Base-by-base conservation (phyloP, 2,329 filamentous ascomycete species). In the Mycosphaerella arachidis region DNA sequence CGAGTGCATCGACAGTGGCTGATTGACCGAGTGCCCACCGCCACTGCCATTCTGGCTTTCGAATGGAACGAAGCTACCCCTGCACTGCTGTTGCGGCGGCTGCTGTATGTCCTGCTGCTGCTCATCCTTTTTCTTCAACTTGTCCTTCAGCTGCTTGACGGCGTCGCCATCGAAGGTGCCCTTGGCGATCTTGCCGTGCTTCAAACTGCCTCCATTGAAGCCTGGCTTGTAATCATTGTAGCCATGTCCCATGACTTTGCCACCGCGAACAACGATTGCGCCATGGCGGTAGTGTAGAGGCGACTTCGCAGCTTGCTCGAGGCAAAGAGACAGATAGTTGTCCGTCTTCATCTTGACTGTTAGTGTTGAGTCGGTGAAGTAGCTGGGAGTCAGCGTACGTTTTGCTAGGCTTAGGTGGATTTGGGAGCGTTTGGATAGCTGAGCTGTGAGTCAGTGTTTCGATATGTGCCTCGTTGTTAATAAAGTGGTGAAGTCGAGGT, bases 181-280 rank as follows among this genome's bases (percentile, higher is more conserved):
- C 35, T 72, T 71, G 45, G 70, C 72, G 53, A 79, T 69, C 24
- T 69, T 68, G 18, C 80, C 79, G 29, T 76, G 77, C 75, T 82
- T 82, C 59, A 82, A 70, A 13, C 77, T 74, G 37, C 79, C 79
- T 40, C 79, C 78, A 59, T 82, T 75, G 67, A 78, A 83, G 52
- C 80, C 79, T 29, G 77, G 70, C 53, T 78, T 79, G 65, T 78
- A 76, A 66, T 79, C 77, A 65, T 83, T 83, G 74, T 76, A 80
- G 54, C 79, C 80, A 56, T 78, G 75, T 12, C 81, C 80, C 61
- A 83, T 79, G 64, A 83, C 75, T 66, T 83, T 83, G 55, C 80
- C 80, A 56, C 79, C 80, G 60, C 79, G 79, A 57, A 82, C 79
- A 59, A 82, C 73, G 64, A 83, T 77, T 50, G 76, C 75, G 30